Evolutionary conservation across 495 filamentous ascomycete species (phyloP), one percentile per base, ranked within the genome.

Genomic region (Clohesyomyces aquaticus): DNA sequence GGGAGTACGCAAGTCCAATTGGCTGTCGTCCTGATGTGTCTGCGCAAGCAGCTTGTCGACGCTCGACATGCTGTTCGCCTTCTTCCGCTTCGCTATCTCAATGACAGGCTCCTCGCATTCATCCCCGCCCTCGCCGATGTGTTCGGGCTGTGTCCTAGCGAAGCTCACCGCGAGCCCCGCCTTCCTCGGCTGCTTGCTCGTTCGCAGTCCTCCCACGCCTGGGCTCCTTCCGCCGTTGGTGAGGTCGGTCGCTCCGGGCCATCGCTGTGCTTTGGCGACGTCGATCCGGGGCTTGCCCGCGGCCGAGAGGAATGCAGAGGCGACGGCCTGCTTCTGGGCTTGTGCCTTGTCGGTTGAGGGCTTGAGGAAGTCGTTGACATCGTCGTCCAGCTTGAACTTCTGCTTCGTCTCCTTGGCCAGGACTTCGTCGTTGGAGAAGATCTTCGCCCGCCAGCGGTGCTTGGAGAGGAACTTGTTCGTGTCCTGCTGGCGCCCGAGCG

Each of bases 71-170:
- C 63, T 59, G 55, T 65, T 47, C 29, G 62, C 42, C 53, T 61
- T 66, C 59, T 57, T 79, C 50, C 68, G 74, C 67, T 75, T 78
- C 0, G 83, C 84, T 18, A 96, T 86, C 68, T 93, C 89, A 19
- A 83, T 78, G 0, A 85, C 82, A 4, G 88, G 87, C 3, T 77
- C 74, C 38, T 89, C 86, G 43, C 87, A 85, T 64, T 95, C 91
- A 74, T 96, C 91, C 14, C 92, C 92, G 22, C 92, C 92, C 69
- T 90, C 85, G 23, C 92, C 92, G 73, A 96, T 95, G 51, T 95
- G 71, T 35, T 90, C 88, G 16, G 91, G 90, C 59, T 77, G 77
- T 21, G 75, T 79, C 51, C 87, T 79, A 8, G 77, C 82, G 70
- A 96, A 96, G 45, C 79, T 82, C n/a, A 96, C 91, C 18, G 73